Conservation (phyloP, 2,329 filamentous ascomycete genomes). For the Ambrosiella xylebori region DNA sequence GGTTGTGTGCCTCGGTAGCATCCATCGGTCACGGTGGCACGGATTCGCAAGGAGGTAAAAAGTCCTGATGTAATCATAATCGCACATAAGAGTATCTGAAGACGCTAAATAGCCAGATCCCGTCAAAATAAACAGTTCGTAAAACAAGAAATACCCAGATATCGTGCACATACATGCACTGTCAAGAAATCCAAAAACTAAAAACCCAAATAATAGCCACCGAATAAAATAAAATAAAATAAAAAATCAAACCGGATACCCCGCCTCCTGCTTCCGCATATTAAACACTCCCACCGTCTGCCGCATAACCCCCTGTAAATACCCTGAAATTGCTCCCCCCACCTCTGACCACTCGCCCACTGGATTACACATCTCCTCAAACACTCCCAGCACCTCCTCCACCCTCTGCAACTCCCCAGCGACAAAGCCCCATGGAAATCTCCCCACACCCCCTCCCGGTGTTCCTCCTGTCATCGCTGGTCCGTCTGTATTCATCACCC, state of each 20-base stretch:
- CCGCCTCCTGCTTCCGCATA: conserved; percentile 20
- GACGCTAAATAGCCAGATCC: background rate
- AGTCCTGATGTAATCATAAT: background rate
- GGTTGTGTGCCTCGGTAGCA: no score
- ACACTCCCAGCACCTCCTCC: conserved; percentile 29
- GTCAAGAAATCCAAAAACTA: background rate
- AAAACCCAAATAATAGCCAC: background rate
- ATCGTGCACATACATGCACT: background rate
- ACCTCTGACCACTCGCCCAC: conserved; percentile 21
- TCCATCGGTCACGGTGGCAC: no score
- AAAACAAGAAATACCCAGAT: background rate
- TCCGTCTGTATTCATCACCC: background rate
- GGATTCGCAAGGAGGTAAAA: background rate
- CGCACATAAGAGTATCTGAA: background rate
- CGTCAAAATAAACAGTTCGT: background rate
- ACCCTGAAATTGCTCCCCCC: conserved; percentile 24
- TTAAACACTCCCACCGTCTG: conserved; percentile 26
- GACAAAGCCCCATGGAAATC: conserved; percentile 7
- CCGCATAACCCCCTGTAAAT: conserved; percentile 27
- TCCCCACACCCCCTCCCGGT: background rate
- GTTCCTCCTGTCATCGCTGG: background rate
- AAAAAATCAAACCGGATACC: background rate
- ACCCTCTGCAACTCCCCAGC: conserved; percentile 19
- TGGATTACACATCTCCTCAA: conserved; percentile 28
- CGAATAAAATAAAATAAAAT: background rate